These are phyloP conservation scores for Cryptosporidium muris DNA, from an alignment of 169 alveolate species.

Conservation along the genomic window DNA sequence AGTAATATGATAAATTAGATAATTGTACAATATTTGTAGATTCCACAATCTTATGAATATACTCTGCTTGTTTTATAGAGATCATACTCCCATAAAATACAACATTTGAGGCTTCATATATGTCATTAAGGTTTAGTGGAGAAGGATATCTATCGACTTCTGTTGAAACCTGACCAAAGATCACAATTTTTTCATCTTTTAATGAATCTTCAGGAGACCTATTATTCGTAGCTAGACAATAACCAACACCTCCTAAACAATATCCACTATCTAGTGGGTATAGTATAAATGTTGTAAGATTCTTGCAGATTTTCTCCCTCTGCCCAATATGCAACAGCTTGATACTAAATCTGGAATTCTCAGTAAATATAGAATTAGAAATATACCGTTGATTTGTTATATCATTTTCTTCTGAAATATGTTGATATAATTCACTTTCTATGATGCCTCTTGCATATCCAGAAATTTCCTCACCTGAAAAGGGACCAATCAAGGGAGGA, in stretches of 20 bases:
- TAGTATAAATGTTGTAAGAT: constrained; percentile 16
- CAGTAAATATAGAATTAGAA: background rate
- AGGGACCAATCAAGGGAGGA: constrained; percentile 48
- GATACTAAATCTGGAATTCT: background rate
- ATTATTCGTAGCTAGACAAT: constrained; percentile 12
- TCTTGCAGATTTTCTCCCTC: background rate
- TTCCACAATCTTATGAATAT: background rate
- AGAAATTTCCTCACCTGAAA: constrained; percentile 51
- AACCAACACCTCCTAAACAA: constrained; percentile 65
- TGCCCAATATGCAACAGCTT: constrained; percentile 49
- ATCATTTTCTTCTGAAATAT: constrained; percentile 7
- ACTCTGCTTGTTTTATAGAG: background rate
- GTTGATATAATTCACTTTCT: constrained; percentile 3
- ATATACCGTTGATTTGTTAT: background rate
- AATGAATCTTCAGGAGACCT: constrained; percentile 8
- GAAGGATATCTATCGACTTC: constrained; percentile 69
- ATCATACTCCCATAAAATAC: constrained; percentile 38
- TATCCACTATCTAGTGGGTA: constrained; percentile 60
- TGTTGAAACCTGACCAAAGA: constrained; percentile 34
- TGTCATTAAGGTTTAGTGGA: constrained; percentile 47
- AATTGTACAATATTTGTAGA: background rate
- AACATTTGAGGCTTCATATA: constrained; percentile 14
- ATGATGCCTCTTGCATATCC: constrained; percentile 16
- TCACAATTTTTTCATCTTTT: constrained; percentile 8
- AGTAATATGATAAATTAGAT: background rate